Evolutionary conservation across 371 early-diverging fungal species (phyloP).

Genomic region (Mucor lusitanicus): DNA sequence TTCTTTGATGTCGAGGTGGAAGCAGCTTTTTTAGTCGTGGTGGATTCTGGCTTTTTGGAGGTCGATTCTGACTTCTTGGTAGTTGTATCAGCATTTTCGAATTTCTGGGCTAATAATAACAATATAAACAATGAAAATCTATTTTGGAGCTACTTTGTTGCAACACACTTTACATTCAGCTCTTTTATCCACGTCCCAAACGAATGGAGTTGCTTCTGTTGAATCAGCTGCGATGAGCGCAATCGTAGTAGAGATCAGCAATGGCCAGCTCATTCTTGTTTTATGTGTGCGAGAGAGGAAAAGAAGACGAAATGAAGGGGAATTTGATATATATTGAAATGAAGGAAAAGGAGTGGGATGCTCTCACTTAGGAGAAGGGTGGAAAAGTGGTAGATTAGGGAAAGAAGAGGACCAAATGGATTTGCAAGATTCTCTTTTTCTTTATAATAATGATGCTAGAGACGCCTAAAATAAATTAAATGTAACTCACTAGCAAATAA

Average conservation of each 20-base stretch:
- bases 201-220: conserved; percentile 11
- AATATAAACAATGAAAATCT: conserved; percentile 1
- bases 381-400: background rate
- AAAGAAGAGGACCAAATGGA: background rate
- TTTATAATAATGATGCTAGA: background rate
- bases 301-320: background rate
- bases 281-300: background rate
- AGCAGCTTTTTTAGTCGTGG: background rate
- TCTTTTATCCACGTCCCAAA: conserved; percentile 15
- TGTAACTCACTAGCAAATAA: conserved; percentile 3
- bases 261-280: conserved; percentile 13
- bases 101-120: background rate
- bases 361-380: conserved; percentile 9
- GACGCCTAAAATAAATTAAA: conserved; percentile 10
- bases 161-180: conserved; percentile 3
- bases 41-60: too few relatives aligned
- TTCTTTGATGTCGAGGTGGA: background rate
- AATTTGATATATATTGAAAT: background rate
- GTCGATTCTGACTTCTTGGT: background rate
- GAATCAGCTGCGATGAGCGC: conserved; percentile 10
- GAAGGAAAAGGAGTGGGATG: conserved; percentile 12
- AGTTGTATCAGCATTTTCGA: background rate
- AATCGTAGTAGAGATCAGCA: conserved; percentile 15
- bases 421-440: background rate
- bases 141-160: background rate